These are phyloP conservation scores for Larix sibirica DNA, from an alignment of 83 land plant genomes.

Conservation along the genomic window DNA sequence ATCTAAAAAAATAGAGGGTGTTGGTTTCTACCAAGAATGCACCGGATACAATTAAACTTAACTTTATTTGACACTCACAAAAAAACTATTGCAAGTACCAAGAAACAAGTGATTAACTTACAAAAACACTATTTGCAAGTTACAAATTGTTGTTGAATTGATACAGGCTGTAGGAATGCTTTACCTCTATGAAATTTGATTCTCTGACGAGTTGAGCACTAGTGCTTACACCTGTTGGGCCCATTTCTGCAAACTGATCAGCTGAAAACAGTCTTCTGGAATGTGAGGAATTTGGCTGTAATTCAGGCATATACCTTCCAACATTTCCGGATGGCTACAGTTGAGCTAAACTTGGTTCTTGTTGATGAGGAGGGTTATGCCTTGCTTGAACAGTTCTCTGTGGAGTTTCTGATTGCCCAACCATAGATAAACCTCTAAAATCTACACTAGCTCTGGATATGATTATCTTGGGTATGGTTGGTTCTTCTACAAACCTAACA, in stretches of 20 bases:
- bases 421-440: not conserved
- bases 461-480: not conserved
- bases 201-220: not conserved
- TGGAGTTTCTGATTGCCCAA: conserved; percentile 25
- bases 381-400: conserved; percentile 37
- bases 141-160: too few relatives aligned
- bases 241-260: conserved; percentile 17
- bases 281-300: conserved; percentile 20
- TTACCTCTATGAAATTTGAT: too few relatives aligned
- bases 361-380: conserved; percentile 25
- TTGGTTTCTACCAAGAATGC: too few relatives aligned
- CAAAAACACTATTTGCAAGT: too few relatives aligned
- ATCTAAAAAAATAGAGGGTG: too few relatives aligned
- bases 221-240: conserved; percentile 10
- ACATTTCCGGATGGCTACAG: conserved; percentile 13
- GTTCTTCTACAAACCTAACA: conserved; percentile 27
- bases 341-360: conserved; percentile 19
- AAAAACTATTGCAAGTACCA: too few relatives aligned
- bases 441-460: conserved; percentile 21
- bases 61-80: too few relatives aligned
- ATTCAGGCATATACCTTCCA: not conserved
- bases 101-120: too few relatives aligned
- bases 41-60: too few relatives aligned
- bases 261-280: conserved; percentile 11
- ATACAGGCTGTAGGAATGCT: too few relatives aligned